These are phyloP conservation scores for Aspergillaceae sp. DNA, from an alignment of 2,329 filamentous ascomycete species.

Conservation along the genomic window DNA sequence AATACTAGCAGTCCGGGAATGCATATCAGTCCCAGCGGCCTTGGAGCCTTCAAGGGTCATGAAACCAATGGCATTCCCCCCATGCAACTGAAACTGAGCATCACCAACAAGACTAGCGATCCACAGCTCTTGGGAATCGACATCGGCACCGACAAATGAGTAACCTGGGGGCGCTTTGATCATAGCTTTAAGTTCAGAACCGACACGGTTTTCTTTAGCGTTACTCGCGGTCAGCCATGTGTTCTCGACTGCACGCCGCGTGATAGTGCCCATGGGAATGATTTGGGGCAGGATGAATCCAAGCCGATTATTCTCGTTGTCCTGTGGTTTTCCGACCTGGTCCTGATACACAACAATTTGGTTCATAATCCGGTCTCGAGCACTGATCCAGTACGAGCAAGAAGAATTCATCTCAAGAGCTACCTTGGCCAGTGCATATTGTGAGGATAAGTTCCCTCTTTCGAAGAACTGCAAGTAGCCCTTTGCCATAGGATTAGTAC, in stretches of 20 bases:
- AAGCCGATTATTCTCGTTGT: conserved; percentile 27
- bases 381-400: conserved; percentile 98
- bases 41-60: conserved; percentile 98
- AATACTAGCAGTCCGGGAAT: conserved; percentile 87
- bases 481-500: conserved; percentile 82
- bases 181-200: conserved; percentile 96
- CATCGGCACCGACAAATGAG: conserved; percentile 90
- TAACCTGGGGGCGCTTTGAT: conserved; percentile 85
- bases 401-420: conserved; percentile 97
- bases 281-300: conserved; percentile 92
- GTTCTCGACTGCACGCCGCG: conserved; percentile 86
- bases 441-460: conserved; percentile 74
- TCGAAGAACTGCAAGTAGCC: conserved; percentile 87
- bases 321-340: conserved; percentile 37
- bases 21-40: conserved; percentile 82
- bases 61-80: conserved; percentile 94
- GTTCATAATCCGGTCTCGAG: conserved; percentile 82
- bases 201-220: conserved; percentile 89
- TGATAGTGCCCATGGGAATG: conserved; percentile 98
- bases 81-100: conserved; percentile 87
- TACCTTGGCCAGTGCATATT: conserved; percentile 84
- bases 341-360: conserved; percentile 88
- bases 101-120: conserved; percentile 94
- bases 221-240: conserved; percentile 98
- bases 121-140: conserved; percentile 96